Conservation (phyloP, 768 basidiomycete species). For the Boletus pseudo-olivaceus region DNA sequence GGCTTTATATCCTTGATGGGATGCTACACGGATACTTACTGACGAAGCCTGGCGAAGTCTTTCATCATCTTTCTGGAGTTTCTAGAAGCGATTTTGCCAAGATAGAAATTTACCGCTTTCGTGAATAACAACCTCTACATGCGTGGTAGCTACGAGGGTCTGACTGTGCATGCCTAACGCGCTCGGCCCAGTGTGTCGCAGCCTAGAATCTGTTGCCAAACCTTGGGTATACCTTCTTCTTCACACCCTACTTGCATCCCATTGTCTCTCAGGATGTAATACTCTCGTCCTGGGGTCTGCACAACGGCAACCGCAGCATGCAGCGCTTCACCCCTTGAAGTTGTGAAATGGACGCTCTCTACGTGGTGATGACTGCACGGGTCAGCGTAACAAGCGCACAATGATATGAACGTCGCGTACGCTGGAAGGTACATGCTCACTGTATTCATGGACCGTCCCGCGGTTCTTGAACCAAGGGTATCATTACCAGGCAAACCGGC, state of each 20-base stretch:
- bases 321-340: conserved; percentile 39
- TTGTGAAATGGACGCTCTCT: conserved; percentile 68
- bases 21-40: too few species aligned
- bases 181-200: conserved; percentile 36
- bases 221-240: conserved; percentile 61
- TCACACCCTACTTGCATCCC: conserved; percentile 76
- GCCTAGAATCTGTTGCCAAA: conserved; percentile 60
- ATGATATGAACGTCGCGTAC: conserved; percentile 36
- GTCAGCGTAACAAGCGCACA: not conserved
- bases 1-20: too few species aligned
- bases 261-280: conserved; percentile 68
- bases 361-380: conserved; percentile 63
- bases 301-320: conserved; percentile 66
- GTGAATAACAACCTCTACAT: not conserved
- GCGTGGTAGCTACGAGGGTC: not conserved
- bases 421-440: conserved; percentile 64
- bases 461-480: conserved; percentile 13
- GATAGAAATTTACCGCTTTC: not conserved
- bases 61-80: too few species aligned
- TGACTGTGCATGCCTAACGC: not conserved
- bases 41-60: too few species aligned
- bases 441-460: conserved; percentile 35
- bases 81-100: not conserved
- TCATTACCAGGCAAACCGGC: conserved; percentile 40
- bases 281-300: conserved; percentile 66